A percentile compares a stretch with the other conserved stretches of the same genome.
These are phyloP conservation scores for Stagonosporopsis vannaccii DNA, from an alignment of 2,329 filamentous ascomycete species.

Conservation along the genomic window DNA sequence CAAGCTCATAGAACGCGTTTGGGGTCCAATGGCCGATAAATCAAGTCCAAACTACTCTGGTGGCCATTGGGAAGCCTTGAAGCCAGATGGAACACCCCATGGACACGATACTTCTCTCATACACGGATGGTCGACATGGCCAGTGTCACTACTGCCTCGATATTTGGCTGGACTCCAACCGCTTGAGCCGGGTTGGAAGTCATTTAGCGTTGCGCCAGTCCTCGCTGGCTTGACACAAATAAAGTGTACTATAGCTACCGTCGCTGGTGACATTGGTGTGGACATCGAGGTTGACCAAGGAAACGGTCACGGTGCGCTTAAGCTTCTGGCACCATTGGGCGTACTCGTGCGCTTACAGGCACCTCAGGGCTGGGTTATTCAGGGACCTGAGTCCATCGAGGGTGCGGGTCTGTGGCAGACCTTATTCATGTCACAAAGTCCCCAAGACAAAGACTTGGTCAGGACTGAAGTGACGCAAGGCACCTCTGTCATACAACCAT, in stretches of 20 bases:
- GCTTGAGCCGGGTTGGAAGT: slow-evolving; percentile 15
- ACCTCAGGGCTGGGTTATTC: slow-evolving; percentile 13
- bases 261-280: slow-evolving; percentile 5
- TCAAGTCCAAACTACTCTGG: slow-evolving; percentile 13
- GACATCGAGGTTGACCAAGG: slow-evolving; percentile 3
- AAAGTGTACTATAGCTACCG: slow-evolving; percentile 10
- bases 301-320: background rate
- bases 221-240: slow-evolving; percentile 6
- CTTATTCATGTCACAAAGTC: background rate
- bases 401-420: slow-evolving; percentile 12
- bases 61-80: slow-evolving; percentile 18
- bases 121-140: slow-evolving; percentile 22
- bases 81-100: slow-evolving; percentile 14
- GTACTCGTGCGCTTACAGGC: slow-evolving; percentile 1
- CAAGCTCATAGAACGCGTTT: slow-evolving; percentile 9
- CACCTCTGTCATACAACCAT: background rate
- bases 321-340: slow-evolving; percentile 6
- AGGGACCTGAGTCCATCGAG: background rate
- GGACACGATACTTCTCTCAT: slow-evolving; percentile 18
- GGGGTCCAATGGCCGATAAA: slow-evolving; percentile 16
- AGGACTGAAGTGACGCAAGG: background rate
- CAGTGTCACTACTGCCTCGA: slow-evolving; percentile 18
- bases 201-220: slow-evolving; percentile 11
- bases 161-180: slow-evolving; percentile 17
- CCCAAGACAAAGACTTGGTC: background rate